Conservation (phyloP, 225 moss, liverwort and hornwort genomes). For the Polytrichum formosum region DNA sequence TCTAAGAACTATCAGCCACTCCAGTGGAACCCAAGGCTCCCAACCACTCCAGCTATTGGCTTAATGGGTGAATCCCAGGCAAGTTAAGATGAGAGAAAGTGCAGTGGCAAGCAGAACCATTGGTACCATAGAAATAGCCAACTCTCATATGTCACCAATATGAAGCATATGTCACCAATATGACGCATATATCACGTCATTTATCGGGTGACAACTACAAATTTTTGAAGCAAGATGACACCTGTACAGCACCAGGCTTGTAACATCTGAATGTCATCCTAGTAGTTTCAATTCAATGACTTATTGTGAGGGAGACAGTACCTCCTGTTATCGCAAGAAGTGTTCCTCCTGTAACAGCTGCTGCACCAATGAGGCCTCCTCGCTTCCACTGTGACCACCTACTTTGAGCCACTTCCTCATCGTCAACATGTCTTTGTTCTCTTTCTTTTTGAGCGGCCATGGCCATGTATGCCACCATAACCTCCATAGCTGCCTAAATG, state of each 20-base stretch:
- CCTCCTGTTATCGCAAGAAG: slow-evolving; percentile 91
- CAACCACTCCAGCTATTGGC: too few relatives aligned
- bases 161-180: too few relatives aligned
- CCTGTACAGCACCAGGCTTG: neutral
- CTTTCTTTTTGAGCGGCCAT: slow-evolving; percentile 78
- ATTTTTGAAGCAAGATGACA: too few relatives aligned
- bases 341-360: slow-evolving; percentile 88
- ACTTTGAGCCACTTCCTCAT: slow-evolving; percentile 40
- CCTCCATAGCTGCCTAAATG: slow-evolving; percentile 86
- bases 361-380: slow-evolving; percentile 83
- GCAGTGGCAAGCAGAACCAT: too few relatives aligned
- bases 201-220: too few relatives aligned
- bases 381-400: slow-evolving; percentile 81
- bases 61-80: too few relatives aligned
- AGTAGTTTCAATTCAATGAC: neutral
- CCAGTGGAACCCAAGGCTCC: too few relatives aligned
- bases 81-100: too few relatives aligned
- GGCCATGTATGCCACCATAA: slow-evolving; percentile 98
- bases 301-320: slow-evolving; percentile 7
- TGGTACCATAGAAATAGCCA: too few relatives aligned
- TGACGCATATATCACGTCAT: too few relatives aligned
- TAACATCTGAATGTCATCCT: neutral
- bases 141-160: too few relatives aligned
- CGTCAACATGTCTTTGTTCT: slow-evolving; percentile 37
- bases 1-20: too few relatives aligned